These are phyloP conservation scores for Aspergillus hiratsukae DNA, from an alignment of 2,329 filamentous ascomycete genomes.

Conservation along the genomic window DNA sequence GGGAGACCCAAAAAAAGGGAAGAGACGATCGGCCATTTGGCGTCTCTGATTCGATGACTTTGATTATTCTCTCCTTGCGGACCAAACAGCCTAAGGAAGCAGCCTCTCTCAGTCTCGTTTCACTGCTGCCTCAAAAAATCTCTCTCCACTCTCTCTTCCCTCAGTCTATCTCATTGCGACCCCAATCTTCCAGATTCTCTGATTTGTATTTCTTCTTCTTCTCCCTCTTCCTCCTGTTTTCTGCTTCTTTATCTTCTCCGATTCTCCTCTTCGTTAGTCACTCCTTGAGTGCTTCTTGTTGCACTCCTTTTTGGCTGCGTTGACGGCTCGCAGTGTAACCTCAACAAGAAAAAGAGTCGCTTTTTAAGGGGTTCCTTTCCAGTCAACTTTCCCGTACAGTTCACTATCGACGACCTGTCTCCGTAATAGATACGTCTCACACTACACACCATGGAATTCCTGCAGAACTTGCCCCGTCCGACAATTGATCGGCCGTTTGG, in stretches of 20 bases:
- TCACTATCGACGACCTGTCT: slow-evolving; percentile 3
- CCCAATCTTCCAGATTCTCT: slow-evolving; percentile 2
- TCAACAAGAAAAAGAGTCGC: slow-evolving; percentile 5
- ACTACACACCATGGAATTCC: slow-evolving; percentile 47
- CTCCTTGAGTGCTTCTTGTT: slow-evolving; percentile 4
- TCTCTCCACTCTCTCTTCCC: slow-evolving; percentile 25
- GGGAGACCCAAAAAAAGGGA: slow-evolving; percentile 13
- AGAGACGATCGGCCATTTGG: slow-evolving; percentile 9
- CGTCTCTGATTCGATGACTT: background rate
- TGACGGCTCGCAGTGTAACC: slow-evolving; percentile 1
- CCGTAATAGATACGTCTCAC: background rate
- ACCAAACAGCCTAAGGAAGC: slow-evolving; percentile 1
- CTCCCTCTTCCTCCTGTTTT: slow-evolving; percentile 31
- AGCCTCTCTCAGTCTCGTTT: background rate
- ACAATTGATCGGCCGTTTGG: slow-evolving; percentile 91
- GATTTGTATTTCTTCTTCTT: slow-evolving; percentile 62
- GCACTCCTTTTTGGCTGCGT: slow-evolving; percentile 13
- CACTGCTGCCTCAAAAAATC: background rate
- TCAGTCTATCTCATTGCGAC: slow-evolving; percentile 7
- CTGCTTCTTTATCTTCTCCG: slow-evolving; percentile 66
- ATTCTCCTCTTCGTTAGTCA: slow-evolving; percentile 17
- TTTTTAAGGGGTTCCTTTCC: background rate
- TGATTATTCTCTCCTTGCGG: slow-evolving; percentile 5
- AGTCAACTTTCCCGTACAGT: slow-evolving; percentile 1
- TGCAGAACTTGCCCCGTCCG: slow-evolving; percentile 57